phyloP scores from a whole-genome alignment of 768 basidiomycete species.

The Lactarius hengduanensis region DNA sequence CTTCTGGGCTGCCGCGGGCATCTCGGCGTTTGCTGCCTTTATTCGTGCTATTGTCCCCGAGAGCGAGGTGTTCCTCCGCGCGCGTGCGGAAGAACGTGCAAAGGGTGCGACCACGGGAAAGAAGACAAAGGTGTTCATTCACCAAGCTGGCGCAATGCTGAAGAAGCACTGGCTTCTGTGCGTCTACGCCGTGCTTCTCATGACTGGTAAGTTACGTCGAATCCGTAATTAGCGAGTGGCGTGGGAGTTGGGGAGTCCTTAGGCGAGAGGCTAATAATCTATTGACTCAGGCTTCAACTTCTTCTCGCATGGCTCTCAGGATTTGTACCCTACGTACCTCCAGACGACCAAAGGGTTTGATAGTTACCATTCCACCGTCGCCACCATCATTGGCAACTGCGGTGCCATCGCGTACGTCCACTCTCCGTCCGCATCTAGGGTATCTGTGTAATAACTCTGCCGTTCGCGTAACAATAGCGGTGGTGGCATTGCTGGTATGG shows the following conservation, averaged over 20 bases:
- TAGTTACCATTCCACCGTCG: slow-evolving; percentile 38
- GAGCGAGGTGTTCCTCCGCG: slow-evolving; percentile 67
- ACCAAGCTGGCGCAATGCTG: slow-evolving; percentile 72
- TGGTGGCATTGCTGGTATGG: slow-evolving; percentile 41
- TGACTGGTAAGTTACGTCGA: slow-evolving; percentile 48
- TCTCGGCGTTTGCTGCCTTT: slow-evolving; percentile 67
- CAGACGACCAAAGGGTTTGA: slow-evolving; percentile 38
- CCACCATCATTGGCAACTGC: slow-evolving; percentile 46
- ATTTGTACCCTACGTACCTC: slow-evolving; percentile 44
- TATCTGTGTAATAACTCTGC: slow-evolving; percentile 2
- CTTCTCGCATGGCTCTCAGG: slow-evolving; percentile 51
- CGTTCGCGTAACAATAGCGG: slow-evolving; percentile 29
- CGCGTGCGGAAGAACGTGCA: slow-evolving; percentile 53
- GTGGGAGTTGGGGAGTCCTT: not conserved
- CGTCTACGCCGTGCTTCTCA: slow-evolving; percentile 83
- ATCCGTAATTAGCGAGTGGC: not conserved
- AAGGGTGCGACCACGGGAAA: slow-evolving; percentile 39
- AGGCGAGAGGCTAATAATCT: not conserved
- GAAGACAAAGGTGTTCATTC: slow-evolving; percentile 71
- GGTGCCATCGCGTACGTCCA: slow-evolving; percentile 33
- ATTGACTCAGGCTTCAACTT: slow-evolving; percentile 45
- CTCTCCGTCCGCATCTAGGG: not conserved
- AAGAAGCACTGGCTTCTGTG: slow-evolving; percentile 80
- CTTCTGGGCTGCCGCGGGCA: slow-evolving; percentile 80
- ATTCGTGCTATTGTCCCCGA: slow-evolving; percentile 74